These are phyloP conservation scores for Sphaerosporella brunnea DNA, from an alignment of 495 filamentous ascomycete species.

Conservation along the genomic window DNA sequence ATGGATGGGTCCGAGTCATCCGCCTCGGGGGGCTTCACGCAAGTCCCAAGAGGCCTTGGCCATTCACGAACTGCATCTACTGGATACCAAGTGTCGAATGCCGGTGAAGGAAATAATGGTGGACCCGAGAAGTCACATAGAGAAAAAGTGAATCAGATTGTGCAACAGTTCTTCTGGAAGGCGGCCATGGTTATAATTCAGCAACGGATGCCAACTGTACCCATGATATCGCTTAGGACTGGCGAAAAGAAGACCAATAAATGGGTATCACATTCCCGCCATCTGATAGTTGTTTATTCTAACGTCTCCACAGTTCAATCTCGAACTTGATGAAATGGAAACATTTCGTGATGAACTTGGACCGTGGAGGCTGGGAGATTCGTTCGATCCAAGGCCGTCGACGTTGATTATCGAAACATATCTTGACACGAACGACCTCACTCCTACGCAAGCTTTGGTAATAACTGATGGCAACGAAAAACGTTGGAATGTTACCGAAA, in stretches of 20 bases:
- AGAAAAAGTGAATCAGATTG: conserved; percentile 23
- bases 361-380: conserved; percentile 61
- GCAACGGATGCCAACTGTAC: conserved; percentile 52
- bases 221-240: conserved; percentile 38
- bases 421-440: conserved; percentile 62
- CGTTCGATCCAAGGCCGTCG: conserved; percentile 58
- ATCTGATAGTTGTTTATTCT: background rate
- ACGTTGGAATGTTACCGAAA: conserved; percentile 79
- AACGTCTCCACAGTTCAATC: conserved; percentile 53
- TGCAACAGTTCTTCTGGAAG: conserved; percentile 80
- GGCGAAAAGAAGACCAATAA: conserved; percentile 55
- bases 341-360: conserved; percentile 60
- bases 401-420: conserved; percentile 82
- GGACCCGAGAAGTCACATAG: background rate
- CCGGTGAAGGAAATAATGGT: background rate
- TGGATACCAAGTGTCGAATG: background rate
- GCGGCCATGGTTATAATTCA: conserved; percentile 70
- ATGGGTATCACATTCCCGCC: conserved; percentile 53
- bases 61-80: background rate
- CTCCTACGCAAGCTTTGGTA: conserved; percentile 70
- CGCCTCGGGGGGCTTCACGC: conserved; percentile 4
- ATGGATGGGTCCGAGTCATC: conserved; percentile 7
- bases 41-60: background rate
- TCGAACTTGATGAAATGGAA: conserved; percentile 84
- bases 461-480: conserved; percentile 75